Evolutionary conservation across 2,329 filamentous ascomycete genomes (phyloP).

Genomic region (Fusarium tuaranense): DNA sequence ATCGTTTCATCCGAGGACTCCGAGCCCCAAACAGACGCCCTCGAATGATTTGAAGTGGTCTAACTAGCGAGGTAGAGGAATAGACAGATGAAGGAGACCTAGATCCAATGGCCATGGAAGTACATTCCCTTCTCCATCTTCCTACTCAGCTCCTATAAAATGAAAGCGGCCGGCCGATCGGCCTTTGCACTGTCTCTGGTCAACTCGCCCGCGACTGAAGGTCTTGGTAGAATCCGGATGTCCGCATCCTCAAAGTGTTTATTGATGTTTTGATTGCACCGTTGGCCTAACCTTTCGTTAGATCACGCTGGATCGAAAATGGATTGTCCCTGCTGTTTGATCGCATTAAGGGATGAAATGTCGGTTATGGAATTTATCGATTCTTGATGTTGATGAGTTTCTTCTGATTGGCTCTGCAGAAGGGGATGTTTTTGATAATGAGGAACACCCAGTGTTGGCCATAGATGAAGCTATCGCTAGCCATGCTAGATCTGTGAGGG

Average conservation of each 20-base stretch:
- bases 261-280: too few species aligned
- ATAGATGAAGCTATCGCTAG: background rate
- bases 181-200: background rate
- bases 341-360: background rate
- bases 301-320: background rate
- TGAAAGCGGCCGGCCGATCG: background rate
- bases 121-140: background rate
- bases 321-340: background rate
- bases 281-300: too few species aligned
- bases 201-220: background rate
- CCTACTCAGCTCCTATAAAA: background rate
- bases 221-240: background rate
- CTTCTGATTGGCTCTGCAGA: background rate
- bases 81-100: background rate
- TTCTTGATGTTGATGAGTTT: background rate
- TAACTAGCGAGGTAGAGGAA: background rate
- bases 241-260: background rate
- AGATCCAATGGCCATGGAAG: background rate
- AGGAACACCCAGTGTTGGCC: too few species aligned
- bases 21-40: background rate
- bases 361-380: background rate
- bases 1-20: background rate
- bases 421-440: background rate
- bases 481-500: background rate
- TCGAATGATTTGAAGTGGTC: background rate